Evolutionary conservation across 148 eudicot species (phyloP).

Genomic region (Rhododendron henanense): DNA sequence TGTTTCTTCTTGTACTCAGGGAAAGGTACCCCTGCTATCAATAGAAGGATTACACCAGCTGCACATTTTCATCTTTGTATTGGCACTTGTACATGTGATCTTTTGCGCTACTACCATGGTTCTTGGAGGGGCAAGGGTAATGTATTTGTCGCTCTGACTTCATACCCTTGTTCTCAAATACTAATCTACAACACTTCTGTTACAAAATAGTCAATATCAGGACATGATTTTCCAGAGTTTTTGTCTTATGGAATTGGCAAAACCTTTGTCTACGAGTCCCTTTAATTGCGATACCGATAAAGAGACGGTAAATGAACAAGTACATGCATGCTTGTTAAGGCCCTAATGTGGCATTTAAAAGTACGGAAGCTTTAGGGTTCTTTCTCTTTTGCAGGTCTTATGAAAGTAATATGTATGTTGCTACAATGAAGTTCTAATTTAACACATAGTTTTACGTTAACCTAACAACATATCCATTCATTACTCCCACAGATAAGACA

Average conservation of each 20-base stretch:
- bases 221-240: not conserved
- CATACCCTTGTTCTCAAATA: not conserved
- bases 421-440: not conserved
- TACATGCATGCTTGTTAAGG: too few species aligned
- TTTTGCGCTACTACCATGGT: conserved; percentile 81
- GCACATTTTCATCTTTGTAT: conserved; percentile 86
- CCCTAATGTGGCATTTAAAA: too few species aligned
- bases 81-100: conserved; percentile 79
- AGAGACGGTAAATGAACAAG: too few species aligned
- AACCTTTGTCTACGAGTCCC: not conserved
- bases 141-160: not conserved
- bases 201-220: not conserved
- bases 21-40: conserved; percentile 67
- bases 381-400: not conserved
- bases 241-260: not conserved
- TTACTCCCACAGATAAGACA: conserved; percentile 42
- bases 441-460: not conserved
- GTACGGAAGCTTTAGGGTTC: too few species aligned
- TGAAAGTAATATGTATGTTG: not conserved
- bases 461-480: not conserved
- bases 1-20: conserved; percentile 36
- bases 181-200: not conserved
- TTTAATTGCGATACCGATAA: too few species aligned
- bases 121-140: conserved; percentile 84
- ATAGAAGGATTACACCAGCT: conserved; percentile 90